These are phyloP conservation scores for Myotisia sp. DNA, from an alignment of 2,329 filamentous ascomycete genomes.

Conservation along the genomic window DNA sequence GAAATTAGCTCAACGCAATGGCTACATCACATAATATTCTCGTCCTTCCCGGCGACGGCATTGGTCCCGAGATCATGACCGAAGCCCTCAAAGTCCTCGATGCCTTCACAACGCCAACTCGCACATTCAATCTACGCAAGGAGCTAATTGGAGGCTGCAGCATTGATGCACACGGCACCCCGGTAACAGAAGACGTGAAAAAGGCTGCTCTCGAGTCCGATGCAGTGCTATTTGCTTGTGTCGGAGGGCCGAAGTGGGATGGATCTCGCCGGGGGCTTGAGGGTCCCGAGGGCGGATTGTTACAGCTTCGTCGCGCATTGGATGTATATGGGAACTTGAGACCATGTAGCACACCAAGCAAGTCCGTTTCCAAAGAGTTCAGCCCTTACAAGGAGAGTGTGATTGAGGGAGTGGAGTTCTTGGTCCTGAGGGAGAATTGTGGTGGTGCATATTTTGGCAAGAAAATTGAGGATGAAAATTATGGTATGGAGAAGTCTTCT, in stretches of 20 bases:
- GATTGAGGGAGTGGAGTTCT: conserved; percentile 72
- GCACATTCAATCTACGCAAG: conserved; percentile 68
- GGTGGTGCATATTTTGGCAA: conserved; percentile 30
- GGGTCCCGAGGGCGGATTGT: conserved; percentile 74
- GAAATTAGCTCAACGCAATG: too few species aligned
- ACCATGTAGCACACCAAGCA: conserved; percentile 51
- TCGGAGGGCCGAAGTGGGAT: conserved; percentile 87
- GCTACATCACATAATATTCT: conserved; percentile 51
- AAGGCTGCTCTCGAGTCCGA: conserved; percentile 63
- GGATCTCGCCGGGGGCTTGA: conserved; percentile 49
- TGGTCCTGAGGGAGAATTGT: conserved; percentile 35
- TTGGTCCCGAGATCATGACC: conserved; percentile 55
- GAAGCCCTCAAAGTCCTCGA: conserved; percentile 50
- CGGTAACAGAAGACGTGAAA: conserved; percentile 67
- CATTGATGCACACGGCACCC: conserved; percentile 61
- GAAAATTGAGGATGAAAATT: conserved; percentile 25
- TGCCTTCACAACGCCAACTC: conserved; percentile 52
- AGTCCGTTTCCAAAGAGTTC: conserved; percentile 56
- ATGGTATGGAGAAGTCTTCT: conserved; percentile 19
- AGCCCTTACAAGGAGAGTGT: conserved; percentile 72
- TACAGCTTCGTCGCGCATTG: conserved; percentile 75
- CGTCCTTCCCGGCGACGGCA: conserved; percentile 63
- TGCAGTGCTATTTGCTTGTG: conserved; percentile 75
- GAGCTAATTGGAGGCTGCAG: conserved; percentile 76
- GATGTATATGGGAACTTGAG: conserved; percentile 80